phyloP scores from a whole-genome alignment of 495 filamentous ascomycete genomes.

The Neurospora sp. region DNA sequence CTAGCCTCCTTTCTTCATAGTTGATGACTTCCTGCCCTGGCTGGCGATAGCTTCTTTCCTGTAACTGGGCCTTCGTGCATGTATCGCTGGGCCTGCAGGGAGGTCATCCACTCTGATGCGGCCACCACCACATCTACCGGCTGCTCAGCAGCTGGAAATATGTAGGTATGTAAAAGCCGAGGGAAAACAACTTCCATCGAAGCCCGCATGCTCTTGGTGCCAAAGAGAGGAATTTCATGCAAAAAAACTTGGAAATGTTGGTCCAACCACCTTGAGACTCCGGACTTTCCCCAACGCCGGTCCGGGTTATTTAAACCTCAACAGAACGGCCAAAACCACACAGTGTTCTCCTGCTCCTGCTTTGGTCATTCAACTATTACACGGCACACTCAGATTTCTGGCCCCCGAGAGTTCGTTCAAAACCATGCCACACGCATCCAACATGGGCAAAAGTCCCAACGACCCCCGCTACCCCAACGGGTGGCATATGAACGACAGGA shows the following conservation, averaged over 20 bases:
- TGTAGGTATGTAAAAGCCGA: background rate
- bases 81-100: background rate
- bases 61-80: background rate
- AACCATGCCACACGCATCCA: background rate
- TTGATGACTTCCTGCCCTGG: background rate
- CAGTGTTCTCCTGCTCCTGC: background rate
- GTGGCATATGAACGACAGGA: background rate
- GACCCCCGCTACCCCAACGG: background rate
- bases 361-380: background rate
- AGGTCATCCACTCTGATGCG: background rate
- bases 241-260: background rate
- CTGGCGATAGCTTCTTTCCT: background rate
- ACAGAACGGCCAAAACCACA: background rate
- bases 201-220: background rate
- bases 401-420: background rate
- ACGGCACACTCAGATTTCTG: background rate
- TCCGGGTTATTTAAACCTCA: background rate
- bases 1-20: background rate
- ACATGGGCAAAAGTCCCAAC: background rate
- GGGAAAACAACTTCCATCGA: background rate
- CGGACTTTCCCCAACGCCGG: background rate
- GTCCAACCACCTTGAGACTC: background rate
- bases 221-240: background rate
- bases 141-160: background rate
- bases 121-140: background rate